Percentiles rank a stretch among this genome's conserved stretches.
Evolutionary conservation across 805 yeast genomes (phyloP).

Genomic region (Candida wancherniae): DNA sequence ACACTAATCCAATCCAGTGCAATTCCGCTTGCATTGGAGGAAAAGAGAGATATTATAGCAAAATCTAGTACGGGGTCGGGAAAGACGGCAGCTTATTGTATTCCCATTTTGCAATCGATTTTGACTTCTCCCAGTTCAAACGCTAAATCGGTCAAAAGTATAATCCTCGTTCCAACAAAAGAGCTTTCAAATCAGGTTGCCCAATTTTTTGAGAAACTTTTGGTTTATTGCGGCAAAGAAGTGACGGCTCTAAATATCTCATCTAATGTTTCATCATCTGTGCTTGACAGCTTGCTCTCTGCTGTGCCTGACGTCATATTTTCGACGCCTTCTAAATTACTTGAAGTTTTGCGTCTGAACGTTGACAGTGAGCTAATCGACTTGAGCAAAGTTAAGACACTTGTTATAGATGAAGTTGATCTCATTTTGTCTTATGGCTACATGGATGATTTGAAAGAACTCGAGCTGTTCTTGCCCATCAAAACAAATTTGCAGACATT

Average conservation of each 20-base stretch:
- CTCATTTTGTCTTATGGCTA: constrained; percentile 86
- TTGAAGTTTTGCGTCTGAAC: constrained; percentile 44
- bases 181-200: constrained; percentile 86
- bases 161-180: constrained; percentile 87
- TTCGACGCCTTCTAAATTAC: constrained; percentile 80
- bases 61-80: constrained; percentile 96
- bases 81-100: constrained; percentile 84
- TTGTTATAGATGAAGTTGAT: constrained; percentile 95
- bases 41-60: constrained; percentile 88
- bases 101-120: constrained; percentile 81
- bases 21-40: constrained; percentile 87
- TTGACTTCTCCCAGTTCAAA: constrained; percentile 37
- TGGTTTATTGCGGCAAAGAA: constrained; percentile 64
- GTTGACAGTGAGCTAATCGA: constrained; percentile 42
- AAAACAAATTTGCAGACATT: constrained; percentile 79
- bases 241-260: constrained; percentile 64
- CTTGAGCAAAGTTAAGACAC: constrained; percentile 53
- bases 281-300: constrained; percentile 61
- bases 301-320: constrained; percentile 78
- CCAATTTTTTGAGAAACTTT: constrained; percentile 62
- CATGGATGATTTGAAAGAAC: constrained; percentile 69
- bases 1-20: constrained; percentile 87
- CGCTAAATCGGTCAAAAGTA: constrained; percentile 42
- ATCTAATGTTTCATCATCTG: constrained; percentile 62
- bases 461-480: constrained; percentile 62